These are phyloP conservation scores for Creolimax fragrantissima DNA, from an alignment of 78 protist genomes.

Conservation along the genomic window DNA sequence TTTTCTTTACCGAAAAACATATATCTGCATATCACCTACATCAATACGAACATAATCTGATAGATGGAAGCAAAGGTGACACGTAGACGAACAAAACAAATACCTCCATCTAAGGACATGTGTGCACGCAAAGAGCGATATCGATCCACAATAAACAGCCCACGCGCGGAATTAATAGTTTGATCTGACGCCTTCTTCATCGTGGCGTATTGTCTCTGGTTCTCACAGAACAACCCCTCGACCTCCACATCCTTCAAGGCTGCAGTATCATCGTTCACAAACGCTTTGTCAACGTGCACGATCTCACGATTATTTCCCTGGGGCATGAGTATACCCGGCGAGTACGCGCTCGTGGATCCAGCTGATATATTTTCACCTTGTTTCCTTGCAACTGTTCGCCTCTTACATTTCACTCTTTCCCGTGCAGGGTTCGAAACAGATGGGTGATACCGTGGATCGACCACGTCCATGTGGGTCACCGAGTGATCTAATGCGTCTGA, in stretches of 20 bases:
- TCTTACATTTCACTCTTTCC: too few relatives aligned
- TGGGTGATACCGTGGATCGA: neutral
- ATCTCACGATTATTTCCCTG: neutral
- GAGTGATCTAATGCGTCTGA: neutral
- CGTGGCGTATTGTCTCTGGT: neutral
- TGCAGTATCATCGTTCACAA: neutral
- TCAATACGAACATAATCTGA: too few relatives aligned
- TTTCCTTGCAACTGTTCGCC: too few relatives aligned
- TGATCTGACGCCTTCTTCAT: neutral
- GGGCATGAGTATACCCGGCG: neutral
- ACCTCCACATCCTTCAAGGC: neutral
- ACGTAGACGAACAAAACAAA: too few relatives aligned
- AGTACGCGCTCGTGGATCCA: neutral
- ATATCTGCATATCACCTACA: too few relatives aligned
- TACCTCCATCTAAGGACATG: too few relatives aligned
- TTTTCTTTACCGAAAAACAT: too few relatives aligned
- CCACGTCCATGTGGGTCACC: neutral
- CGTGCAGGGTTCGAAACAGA: too few relatives aligned
- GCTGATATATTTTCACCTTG: too few relatives aligned
- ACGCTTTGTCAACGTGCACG: too few relatives aligned
- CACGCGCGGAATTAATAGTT: neutral
- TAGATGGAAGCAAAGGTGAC: too few relatives aligned
- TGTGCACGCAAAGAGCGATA: neutral
- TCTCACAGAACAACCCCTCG: neutral
- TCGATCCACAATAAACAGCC: neutral